Evolutionary conservation across 2,329 filamentous ascomycete genomes (phyloP).

Genomic region (Cytospora mali): DNA sequence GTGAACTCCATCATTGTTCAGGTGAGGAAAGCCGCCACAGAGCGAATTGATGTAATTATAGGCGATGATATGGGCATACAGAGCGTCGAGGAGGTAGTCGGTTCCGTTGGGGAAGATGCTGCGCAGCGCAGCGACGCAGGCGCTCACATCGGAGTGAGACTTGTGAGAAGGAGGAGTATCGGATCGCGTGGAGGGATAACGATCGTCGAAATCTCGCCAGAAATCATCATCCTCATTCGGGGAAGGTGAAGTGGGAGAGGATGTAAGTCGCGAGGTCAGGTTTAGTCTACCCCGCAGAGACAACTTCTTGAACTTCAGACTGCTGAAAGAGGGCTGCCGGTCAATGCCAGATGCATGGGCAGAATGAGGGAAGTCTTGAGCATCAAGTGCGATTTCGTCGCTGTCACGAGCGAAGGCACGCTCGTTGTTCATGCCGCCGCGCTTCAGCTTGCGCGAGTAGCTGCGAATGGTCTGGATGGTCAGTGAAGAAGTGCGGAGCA

Average conservation of each 20-base stretch:
- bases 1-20: background rate
- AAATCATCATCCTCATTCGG: slow-evolving; percentile 8
- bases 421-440: slow-evolving; percentile 31
- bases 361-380: slow-evolving; percentile 3
- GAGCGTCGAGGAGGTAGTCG: slow-evolving; percentile 59
- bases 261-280: slow-evolving; percentile 11
- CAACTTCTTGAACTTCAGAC: slow-evolving; percentile 19
- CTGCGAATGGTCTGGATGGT: slow-evolving; percentile 60
- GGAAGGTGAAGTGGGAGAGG: slow-evolving; percentile 3
- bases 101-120: slow-evolving; percentile 56
- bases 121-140: slow-evolving; percentile 41
- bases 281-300: slow-evolving; percentile 22
- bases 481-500: slow-evolving; percentile 57
- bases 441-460: slow-evolving; percentile 56
- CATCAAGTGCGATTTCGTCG: slow-evolving; percentile 30
- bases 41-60: slow-evolving; percentile 58
- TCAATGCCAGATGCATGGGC: background rate
- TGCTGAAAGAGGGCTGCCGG: slow-evolving; percentile 18
- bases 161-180: slow-evolving; percentile 1
- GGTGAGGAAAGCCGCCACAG: slow-evolving; percentile 30
- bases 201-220: slow-evolving; percentile 15
- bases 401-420: slow-evolving; percentile 22
- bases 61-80: slow-evolving; percentile 61
- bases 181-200: slow-evolving; percentile 6
- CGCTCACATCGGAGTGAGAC: slow-evolving; percentile 3